Evolutionary conservation across 2,329 filamentous ascomycete genomes (phyloP), one percentile per base, ranked within the genome.

Genomic region (Lasiodiplodia hormozganensis): DNA sequence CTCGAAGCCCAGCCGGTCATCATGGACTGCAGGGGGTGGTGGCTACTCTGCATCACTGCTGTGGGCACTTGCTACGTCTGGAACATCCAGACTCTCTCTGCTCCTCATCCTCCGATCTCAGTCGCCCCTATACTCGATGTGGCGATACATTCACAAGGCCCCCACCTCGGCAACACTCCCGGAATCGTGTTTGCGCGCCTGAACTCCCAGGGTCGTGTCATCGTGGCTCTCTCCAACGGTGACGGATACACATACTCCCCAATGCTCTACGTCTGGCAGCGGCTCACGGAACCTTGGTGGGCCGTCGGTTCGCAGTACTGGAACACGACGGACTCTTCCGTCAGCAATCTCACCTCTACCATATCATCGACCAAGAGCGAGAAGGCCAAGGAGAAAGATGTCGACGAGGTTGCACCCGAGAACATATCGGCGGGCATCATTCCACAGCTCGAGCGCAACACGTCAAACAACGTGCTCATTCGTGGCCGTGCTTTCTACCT

Each of bases 201-300:
- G 65, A 99, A 97, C 78, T 93, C 92, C 0, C 90, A 89, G 66
- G 96, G 96, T 1, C 87, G 93, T 54, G 87, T 98, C 23, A 86
- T 98, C 28, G 88, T 98, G n/a, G 96, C 93, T 0, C 85, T 99
- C 69, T 96, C 91, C 28, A 98, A 97, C 74, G 96, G 96, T 23
- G 95, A 99, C 74, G 96, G 96, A 1, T 99, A 94, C 80, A 90
- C 90, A 65, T 99, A 99, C 80, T 92, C 92, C 1, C 88, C 91
- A 0, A 86, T 87, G 21, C 92, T 99, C 90, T 95, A 89, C 79
- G 88, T 90, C 8, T 99, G 96, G 96, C 95, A 98, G 79, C 89
- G 94, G 11, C 85, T 99, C n/a, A 97, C 94, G 2, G 96, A 99
- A 77, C 88, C 93, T 2, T 99, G 96, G 96, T 99, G 96, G 94